A percentile compares a stretch with the other conserved stretches of the same genome.
These are phyloP conservation scores for Allium cepa DNA, from an alignment of 106 monocot species.

Conservation along the genomic window DNA sequence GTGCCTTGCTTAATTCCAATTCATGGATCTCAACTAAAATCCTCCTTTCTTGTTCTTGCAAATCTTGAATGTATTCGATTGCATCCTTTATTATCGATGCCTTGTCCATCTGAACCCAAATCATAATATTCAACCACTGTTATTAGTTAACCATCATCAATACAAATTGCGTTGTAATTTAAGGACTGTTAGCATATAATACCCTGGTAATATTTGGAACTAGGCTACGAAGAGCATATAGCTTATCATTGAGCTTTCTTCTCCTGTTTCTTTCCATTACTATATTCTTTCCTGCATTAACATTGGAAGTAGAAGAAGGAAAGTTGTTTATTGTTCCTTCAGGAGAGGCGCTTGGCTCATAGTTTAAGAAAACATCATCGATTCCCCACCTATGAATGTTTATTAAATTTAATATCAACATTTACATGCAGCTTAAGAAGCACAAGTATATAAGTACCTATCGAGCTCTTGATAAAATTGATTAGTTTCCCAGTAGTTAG, in stretches of 20 bases:
- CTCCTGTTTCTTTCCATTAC: constrained; percentile 67
- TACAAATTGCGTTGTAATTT: neutral
- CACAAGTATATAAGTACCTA: constrained; percentile 8
- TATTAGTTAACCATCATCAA: neutral
- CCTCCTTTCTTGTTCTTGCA: constrained; percentile 58
- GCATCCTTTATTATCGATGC: constrained; percentile 78
- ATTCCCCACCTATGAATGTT: constrained; percentile 6
- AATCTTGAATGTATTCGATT: constrained; percentile 59
- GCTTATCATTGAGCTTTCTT: constrained; percentile 58
- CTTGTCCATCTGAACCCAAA: constrained; percentile 62
- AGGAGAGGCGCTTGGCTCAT: constrained; percentile 42
- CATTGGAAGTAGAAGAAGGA: neutral
- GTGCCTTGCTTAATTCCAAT: constrained; percentile 7
- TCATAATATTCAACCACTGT: neutral
- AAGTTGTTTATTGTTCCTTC: constrained; percentile 11
- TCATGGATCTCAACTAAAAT: constrained; percentile 27
- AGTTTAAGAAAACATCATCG: constrained; percentile 16
- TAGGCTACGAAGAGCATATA: constrained; percentile 67
- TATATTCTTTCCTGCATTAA: constrained; percentile 27
- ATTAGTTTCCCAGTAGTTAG: constrained; percentile 41
- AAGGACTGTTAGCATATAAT: neutral
- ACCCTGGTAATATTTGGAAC: constrained; percentile 91
- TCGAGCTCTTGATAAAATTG: constrained; percentile 31
- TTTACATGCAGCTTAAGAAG: neutral
- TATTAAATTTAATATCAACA: neutral